These are phyloP conservation scores for Lecanoromycetidae sp. DNA, from an alignment of 2,329 filamentous ascomycete species.

Conservation along the genomic window DNA sequence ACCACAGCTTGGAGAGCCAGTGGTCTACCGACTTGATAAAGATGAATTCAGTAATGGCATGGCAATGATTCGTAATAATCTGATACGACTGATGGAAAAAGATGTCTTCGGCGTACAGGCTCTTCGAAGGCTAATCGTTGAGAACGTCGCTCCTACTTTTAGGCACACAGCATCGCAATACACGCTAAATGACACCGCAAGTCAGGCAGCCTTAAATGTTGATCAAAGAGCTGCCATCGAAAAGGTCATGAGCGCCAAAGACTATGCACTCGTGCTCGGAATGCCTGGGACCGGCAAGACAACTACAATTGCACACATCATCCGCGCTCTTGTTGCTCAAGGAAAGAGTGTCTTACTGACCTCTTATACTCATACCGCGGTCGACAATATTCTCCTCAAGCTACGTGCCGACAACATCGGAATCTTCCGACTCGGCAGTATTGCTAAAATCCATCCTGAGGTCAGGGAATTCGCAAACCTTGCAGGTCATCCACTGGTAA, in stretches of 20 bases:
- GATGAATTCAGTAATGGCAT: constrained; percentile 98
- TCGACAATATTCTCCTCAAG: constrained; percentile 95
- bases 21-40: constrained; percentile 77
- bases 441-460: constrained; percentile 76
- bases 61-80: constrained; percentile 85
- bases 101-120: constrained; percentile 57
- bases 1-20: constrained; percentile 37
- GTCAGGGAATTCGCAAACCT: constrained; percentile 76
- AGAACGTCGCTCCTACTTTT: constrained; percentile 62
- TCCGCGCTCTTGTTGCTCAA: constrained; percentile 73
- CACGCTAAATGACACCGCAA: constrained; percentile 40
- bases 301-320: constrained; percentile 95
- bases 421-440: constrained; percentile 72
- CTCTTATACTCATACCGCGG: constrained; percentile 92
- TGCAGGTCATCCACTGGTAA: constrained; percentile 58
- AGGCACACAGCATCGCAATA: constrained; percentile 54
- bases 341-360: constrained; percentile 88
- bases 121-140: constrained; percentile 68
- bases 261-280: constrained; percentile 92
- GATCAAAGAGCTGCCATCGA: constrained; percentile 79
- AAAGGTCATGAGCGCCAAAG: constrained; percentile 89
- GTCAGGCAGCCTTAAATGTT: constrained; percentile 60
- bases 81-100: constrained; percentile 83
- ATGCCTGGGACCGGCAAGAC: constrained; percentile 99
- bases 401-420: constrained; percentile 65